Base-by-base conservation (phyloP, 2,329 filamentous ascomycete species). In the Proliferodiscus dingleyae region DNA sequence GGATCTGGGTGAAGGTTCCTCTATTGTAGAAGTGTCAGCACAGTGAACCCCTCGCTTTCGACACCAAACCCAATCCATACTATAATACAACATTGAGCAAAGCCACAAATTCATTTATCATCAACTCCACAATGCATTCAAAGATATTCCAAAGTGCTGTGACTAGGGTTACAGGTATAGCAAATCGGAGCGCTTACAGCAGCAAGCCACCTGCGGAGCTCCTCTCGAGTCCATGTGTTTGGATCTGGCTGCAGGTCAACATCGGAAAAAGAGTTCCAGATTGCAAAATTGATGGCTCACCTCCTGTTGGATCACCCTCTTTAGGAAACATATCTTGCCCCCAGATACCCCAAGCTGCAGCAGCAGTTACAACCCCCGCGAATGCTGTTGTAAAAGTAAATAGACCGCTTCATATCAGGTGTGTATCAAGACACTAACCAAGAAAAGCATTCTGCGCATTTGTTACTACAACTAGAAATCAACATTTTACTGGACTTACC, bases 291-390 rank as follows among this genome's bases (percentile, higher is more conserved):
- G 22, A 2, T 41, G 18, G 45, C 32, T 71, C 80, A 71, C 88
- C 77, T 49, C 89, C 89, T 22, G 72, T 87, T n/a, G 90, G 89
- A 62, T 95, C 89, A 38, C 72, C 50, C 54, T 81, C 72, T 3
- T 77, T 66, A 1, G 90, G 90, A 60, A 96, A 95, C 60, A 96
- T 77, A 52, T 91, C 88, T 43, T 57, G 57, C 46, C 89, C 89
- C 83, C 86, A 94, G 58, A 96, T 91, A 15, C 80, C 78, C 84
- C 86, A 95, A 33, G 80, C 81, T 13, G 89, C 85, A 2, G 85
- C 89, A 2, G 86, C 88, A 5, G 87, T 86, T 11, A 96, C 78
- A 42, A 94, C 75, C 8, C 86, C 87, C 4, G 85, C 82, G 63
- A 96, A 96, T 15, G 83, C 87, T 83, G 69, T 45, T 58, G 32